Conservation (phyloP, 2,329 filamentous ascomycete genomes). For the Fusarium sulawesiense region DNA sequence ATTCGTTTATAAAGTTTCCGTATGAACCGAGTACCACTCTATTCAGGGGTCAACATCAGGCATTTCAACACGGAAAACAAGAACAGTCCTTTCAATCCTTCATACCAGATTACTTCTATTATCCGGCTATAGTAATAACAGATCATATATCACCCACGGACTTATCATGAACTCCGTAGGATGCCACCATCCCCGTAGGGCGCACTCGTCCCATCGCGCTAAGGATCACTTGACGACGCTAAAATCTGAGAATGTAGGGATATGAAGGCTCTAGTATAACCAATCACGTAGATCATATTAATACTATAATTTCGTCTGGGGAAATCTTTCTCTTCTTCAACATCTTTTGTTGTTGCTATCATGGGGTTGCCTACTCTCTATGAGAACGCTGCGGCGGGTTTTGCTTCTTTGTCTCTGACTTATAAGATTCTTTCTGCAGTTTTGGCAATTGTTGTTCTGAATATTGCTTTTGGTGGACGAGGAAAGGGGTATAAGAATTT, state of each 20-base stretch:
- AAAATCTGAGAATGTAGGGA: slow-evolving; percentile 10
- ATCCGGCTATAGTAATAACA: no score
- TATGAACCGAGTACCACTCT: not conserved
- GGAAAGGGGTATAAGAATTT: not conserved
- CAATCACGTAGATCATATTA: slow-evolving; percentile 6
- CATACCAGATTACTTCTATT: no score
- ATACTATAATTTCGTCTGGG: not conserved
- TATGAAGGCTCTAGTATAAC: not conserved
- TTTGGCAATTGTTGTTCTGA: not conserved
- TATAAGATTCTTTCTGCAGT: not conserved
- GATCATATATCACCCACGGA: not conserved
- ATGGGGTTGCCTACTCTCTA: not conserved
- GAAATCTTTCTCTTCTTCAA: not conserved
- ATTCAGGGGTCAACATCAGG: no score
- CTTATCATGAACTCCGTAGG: not conserved
- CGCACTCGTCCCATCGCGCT: not conserved
- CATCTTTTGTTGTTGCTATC: not conserved
- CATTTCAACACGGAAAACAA: not conserved
- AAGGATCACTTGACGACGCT: slow-evolving; percentile 3
- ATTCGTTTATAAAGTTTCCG: not conserved
- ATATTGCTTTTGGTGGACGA: not conserved
- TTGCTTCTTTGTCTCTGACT: not conserved
- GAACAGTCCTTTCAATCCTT: not conserved
- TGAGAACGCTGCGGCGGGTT: not conserved
- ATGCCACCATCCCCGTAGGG: not conserved